Evolutionary conservation across 1,284 basidiomycete species (phyloP), one percentile per base, ranked within the genome.

Genomic region (Naganishia sp.): DNA sequence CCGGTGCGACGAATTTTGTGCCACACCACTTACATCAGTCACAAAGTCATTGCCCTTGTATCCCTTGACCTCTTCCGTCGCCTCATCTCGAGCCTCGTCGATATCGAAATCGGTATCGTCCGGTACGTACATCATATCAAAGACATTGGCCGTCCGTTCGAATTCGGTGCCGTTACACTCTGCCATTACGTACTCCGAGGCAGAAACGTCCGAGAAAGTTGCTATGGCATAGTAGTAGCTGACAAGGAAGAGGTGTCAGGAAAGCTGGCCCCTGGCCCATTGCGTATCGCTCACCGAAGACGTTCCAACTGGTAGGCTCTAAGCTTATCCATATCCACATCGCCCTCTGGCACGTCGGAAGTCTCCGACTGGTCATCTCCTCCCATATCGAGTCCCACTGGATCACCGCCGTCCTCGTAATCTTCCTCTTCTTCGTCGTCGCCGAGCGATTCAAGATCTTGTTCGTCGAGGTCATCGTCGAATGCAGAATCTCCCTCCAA

Each of bases 201-300:
- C 85, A 42, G 87, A 84, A 6, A 86, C 82, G 9, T 87, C 86
- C 74, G 95, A 90, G 76, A 94, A 98, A 54, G 91, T 91, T 0
- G 94, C 88, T 54, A 99, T 86, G 7, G 96, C 96, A 79, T 99
- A 99, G 78, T 93, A 97, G 80, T 98, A 99, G 68, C 92, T 94
- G 74, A 61, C 48, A 45, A 13, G 10, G 18, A 39, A 6, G 23
- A 39, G 18, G 1, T 6, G 5, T 55, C 7, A 55, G 36, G 13
- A 31, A 9, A 33, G 50, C 36, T 6, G 48, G 2, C 9, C 13
- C 7, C 21, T 36, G 5, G 18, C 10, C 53, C 16, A 18, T 7
- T 31, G 28, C 44, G 55, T 36, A 13, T n/a, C 13, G 2, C 87
- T 69, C 75, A 93, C 89, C 94, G 84, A 72, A 99, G 80, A 52